These are phyloP conservation scores for Botrytis elliptica DNA, from an alignment of 2,329 filamentous ascomycete species.

Conservation along the genomic window DNA sequence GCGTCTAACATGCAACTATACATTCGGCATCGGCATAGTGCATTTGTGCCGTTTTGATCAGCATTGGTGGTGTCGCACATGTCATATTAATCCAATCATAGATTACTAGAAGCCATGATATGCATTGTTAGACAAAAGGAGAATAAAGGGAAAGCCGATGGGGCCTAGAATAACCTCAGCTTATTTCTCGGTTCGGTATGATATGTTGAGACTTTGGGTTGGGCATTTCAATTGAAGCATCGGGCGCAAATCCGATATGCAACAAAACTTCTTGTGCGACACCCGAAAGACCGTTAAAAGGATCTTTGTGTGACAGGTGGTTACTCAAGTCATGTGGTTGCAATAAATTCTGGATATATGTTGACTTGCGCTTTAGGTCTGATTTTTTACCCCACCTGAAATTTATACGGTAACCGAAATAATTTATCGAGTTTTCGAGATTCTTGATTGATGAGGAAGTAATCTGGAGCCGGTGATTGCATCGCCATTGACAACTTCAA, in stretches of 20 bases:
- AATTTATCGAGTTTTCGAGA: conserved; percentile 26
- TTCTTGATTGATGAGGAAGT: conserved; percentile 14
- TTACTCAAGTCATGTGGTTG: conserved; percentile 12
- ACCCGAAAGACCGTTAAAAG: background rate
- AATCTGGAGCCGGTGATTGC: conserved; percentile 10
- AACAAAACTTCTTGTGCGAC: conserved; percentile 19
- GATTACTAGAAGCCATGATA: background rate
- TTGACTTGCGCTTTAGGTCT: conserved; percentile 13
- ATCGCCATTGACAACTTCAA: conserved; percentile 27
- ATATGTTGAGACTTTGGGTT: conserved; percentile 8
- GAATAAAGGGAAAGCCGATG: background rate
- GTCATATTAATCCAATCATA: background rate
- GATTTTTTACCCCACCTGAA: background rate
- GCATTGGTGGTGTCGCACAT: background rate
- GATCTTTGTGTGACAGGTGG: conserved; percentile 7
- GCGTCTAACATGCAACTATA: background rate
- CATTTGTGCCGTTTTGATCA: background rate
- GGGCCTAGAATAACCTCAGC: conserved; percentile 4
- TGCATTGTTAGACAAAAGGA: conserved; percentile 11
- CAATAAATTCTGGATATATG: background rate
- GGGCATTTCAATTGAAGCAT: conserved; percentile 12
- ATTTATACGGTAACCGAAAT: conserved; percentile 15
- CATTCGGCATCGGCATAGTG: conserved; percentile 3
- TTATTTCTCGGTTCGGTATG: conserved; percentile 2
- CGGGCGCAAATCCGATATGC: conserved; percentile 23